Evolutionary conservation across 192 early-diverging fungal species (phyloP).

Genomic region (Obelidium mucronatum): DNA sequence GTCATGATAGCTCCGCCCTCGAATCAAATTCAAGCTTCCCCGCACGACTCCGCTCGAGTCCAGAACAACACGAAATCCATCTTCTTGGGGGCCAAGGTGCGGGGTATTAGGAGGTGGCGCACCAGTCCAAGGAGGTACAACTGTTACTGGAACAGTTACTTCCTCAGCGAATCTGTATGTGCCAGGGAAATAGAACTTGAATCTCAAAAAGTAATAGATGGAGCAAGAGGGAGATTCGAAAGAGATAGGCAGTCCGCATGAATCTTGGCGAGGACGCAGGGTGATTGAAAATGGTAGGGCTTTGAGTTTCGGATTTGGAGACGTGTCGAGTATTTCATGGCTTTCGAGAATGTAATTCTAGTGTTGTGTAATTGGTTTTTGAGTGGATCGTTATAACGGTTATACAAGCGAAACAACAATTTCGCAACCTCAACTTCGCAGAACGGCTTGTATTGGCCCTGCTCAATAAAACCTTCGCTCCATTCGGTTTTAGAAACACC

Average conservation of each 20-base stretch:
- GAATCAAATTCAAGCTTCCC: not conserved
- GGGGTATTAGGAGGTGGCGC: constrained; percentile 21
- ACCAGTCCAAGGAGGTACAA: constrained; percentile 6
- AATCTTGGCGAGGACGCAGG: not conserved
- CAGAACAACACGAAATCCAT: constrained; percentile 5
- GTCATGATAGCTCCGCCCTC: not conserved
- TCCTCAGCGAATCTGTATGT: not conserved
- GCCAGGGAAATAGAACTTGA: not conserved
- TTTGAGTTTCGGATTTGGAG: not conserved
- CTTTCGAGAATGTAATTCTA: not conserved
- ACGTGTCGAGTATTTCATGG: not conserved
- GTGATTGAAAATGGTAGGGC: constrained; percentile 17
- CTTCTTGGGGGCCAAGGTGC: constrained; percentile 2
- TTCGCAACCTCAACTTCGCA: constrained; percentile 16
- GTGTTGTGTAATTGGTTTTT: not conserved
- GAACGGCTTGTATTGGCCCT: constrained; percentile 6
- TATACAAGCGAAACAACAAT: not conserved
- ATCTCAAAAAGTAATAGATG: constrained; percentile 2
- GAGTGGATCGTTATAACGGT: not conserved
- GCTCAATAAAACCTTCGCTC: constrained; percentile 1
- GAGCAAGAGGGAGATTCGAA: not conserved
- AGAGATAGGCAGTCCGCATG: constrained; percentile 23
- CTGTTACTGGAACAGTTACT: constrained; percentile 7
- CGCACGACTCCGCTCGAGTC: not conserved
- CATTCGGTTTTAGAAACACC: constrained; percentile 1